Evolutionary conservation across 192 early-diverging fungal species (phyloP), one percentile per base, ranked within the genome.

Genomic region (Coemansia sp.): DNA sequence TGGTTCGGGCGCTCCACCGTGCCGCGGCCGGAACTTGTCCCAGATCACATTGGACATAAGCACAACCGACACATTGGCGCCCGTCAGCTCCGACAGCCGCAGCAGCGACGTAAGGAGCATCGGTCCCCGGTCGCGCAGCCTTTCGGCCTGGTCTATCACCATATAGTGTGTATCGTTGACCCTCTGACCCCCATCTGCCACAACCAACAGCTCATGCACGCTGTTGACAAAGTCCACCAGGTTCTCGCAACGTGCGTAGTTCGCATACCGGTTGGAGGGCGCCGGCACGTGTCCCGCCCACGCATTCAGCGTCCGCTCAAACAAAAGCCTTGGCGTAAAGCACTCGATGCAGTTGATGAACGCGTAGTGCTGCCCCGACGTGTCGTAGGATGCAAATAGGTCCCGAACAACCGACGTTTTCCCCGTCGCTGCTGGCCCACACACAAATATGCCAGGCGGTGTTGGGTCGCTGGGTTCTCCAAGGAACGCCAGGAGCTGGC

Each of bases 121-220:
- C 1, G 87, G 74, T 1, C 84, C 78, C 36, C 89, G 86, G 55
- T 88, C 86, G 17, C 92, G 82, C 44, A 98, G 75, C 20, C 87
- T 70, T 64, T 95, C 92, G 0, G 92, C 92, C 33, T 89, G 81
- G 58, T 98, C 93, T 7, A 95, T 64, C 0, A 94, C 79, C 58
- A 89, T 47, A 50, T 85, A 83, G 20, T 65, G 64, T 7, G 63
- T 65, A 37, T 57, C 59, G 3, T 58, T 36, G 6, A 50, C 28
- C 29, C 41, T 44, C 7, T 17, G 52, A 15, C 52, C 52, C n/a
- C 15, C 52, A 15, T 33, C 30, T 5, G 52, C 52, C 8, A 34
- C 69, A 29, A 23, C 50, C 33, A 79, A 45, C 44, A 75, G 33
- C 2, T 61, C 63, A 8, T 58, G 62, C 20, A 64, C 65, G 17